Base-by-base conservation (phyloP, 768 basidiomycete genomes). In the Termitomyces sp. region DNA sequence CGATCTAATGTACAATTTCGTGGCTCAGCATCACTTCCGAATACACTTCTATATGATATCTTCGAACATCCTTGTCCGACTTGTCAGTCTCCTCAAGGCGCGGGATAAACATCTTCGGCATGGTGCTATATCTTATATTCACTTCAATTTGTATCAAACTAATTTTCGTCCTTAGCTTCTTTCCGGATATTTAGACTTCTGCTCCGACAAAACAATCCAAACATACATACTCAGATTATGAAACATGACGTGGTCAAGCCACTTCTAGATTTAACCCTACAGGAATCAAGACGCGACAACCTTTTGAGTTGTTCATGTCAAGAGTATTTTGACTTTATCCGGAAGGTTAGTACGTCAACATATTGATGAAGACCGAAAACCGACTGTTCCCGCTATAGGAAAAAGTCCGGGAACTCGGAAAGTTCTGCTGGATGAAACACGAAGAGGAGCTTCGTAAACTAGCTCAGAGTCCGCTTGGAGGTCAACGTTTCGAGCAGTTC, bases 231-330 rank as follows among this genome's bases (percentile, higher is more conserved):
- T 45, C 88, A 93, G 70, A 78, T 98, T 59, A 84, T 88, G 71
- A 96, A 96, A 76, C 81, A 91, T 64, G 93, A 96, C 69, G 78
- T 95, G 32, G 76, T 98, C 65, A 83, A 85, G 65, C 91, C 94
- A 2, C 86, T 98, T 58, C 77, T 98, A 60, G 88, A 93, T 62
- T 77, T 97, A 62, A 89, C 93, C n/a, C 70, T 89, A 34, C 83
- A 85, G 63, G 96, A 97, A 74, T 89, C 91, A 38, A 78, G 82
- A 57, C 82, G 92, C 60, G 97, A 99, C 73, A 99, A 96, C 75
- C 81, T 99, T 63, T 78, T 99, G 58, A 92, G 89, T 67, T 95
- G 94, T 68, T 93, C 95, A 43, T 98, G 94, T 79, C 89, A 97
- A 72, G 97, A 98, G 72, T 91, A 92, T 64, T 95, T 98, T 68